A percentile compares a stretch with the other conserved stretches of the same genome.
These are phyloP conservation scores for Tricholoma furcatifolium DNA, from an alignment of 768 basidiomycete species.

Conservation along the genomic window DNA sequence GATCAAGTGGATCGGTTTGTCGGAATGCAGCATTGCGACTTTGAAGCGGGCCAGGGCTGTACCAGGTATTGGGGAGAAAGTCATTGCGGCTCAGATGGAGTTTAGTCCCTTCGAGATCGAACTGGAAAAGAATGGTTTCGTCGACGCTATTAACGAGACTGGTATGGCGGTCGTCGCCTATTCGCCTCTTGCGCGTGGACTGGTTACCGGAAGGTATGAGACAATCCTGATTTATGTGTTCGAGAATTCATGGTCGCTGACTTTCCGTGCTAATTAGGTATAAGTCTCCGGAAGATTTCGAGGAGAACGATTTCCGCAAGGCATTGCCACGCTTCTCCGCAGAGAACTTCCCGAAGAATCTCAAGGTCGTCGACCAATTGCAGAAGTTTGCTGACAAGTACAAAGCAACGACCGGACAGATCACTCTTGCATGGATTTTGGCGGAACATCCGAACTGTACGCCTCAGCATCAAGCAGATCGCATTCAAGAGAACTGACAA, in stretches of 20 bases:
- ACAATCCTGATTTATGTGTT: not conserved
- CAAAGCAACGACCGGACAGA: conserved; percentile 38
- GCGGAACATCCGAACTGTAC: conserved; percentile 22
- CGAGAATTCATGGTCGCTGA: conserved; percentile 18
- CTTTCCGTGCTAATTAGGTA: no score
- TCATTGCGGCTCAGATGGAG: conserved; percentile 41
- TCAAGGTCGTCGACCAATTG: conserved; percentile 33
- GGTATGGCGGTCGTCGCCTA: conserved; percentile 46
- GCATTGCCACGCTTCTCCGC: conserved; percentile 34
- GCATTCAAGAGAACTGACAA: no score
- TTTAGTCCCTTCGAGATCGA: conserved; percentile 43
- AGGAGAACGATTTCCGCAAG: conserved; percentile 33
- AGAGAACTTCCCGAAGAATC: conserved; percentile 42
- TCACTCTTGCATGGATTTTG: conserved; percentile 45
- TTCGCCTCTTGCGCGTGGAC: conserved; percentile 46
- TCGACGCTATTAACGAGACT: conserved; percentile 40
- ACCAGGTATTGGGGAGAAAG: conserved; percentile 32
- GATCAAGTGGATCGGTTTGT: conserved; percentile 49
- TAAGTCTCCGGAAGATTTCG: conserved; percentile 39
- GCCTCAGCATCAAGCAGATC: not conserved
- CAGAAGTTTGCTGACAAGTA: conserved; percentile 31
- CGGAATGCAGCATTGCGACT: conserved; percentile 41
- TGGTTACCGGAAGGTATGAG: conserved; percentile 44
- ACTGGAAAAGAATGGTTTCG: conserved; percentile 38
- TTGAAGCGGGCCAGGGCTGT: conserved; percentile 47